Evolutionary conservation across 2,329 filamentous ascomycete species (phyloP), one percentile per base, ranked within the genome.

Genomic region (Phialocephala sp.): DNA sequence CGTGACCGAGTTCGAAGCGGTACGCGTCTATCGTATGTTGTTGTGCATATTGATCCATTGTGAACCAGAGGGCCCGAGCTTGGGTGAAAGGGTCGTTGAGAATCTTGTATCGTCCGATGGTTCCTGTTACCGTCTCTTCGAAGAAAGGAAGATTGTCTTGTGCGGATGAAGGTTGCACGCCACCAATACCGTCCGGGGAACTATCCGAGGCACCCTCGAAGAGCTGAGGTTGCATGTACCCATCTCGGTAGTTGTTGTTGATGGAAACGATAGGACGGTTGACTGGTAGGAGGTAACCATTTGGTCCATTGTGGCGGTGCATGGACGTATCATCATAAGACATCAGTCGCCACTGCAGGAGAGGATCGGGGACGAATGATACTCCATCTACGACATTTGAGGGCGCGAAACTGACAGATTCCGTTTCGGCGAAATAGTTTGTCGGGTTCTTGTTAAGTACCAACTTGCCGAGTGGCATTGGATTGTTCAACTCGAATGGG

Each of bases 311-410:
- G 69, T 92, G 82, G 14, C 90, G 87, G 75, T 90, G 91, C 12
- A 91, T 74, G 72, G 92, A 89, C 0, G 90, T 92, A 76, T 92
- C 90, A 5, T 90, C 83, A 77, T 92, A 93, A 12, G 88, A 91
- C 77, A 90, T 92, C 71, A 91, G 81, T 59, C 90, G 88, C 39
- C 89, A 89, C 74, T 92, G 89, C 0, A 93, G 83, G n/a, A 92
- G 80, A 1, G 87, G 84, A 71, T 91, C 89, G 5, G 86, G 84
- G 0, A 85, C 86, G 0, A 86, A 84, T 60, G 84, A 87, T 56
- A 89, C 80, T 1, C 89, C 89, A 0, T 87, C 87, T 0, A 89
- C 85, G 73, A 91, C 78, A 67, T 85, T 87, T 0, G 84, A 84
- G 0, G 89, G 89, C 0, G 85, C 87, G 71, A 91, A 91, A 0